These are phyloP conservation scores for Pulveroboletus ravenelii DNA, from an alignment of 768 basidiomycete species.

Conservation along the genomic window DNA sequence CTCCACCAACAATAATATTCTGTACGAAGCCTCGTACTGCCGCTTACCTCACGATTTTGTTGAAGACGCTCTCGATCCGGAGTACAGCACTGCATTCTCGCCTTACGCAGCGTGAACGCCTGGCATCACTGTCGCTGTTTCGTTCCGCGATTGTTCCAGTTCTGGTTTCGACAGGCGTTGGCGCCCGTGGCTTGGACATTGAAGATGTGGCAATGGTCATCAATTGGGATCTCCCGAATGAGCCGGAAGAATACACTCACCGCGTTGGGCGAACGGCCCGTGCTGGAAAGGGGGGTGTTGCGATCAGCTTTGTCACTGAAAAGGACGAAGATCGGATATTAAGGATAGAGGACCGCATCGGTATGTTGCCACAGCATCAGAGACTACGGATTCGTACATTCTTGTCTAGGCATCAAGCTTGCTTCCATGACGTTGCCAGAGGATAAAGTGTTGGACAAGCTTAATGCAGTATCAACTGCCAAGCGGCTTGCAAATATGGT, in stretches of 20 bases:
- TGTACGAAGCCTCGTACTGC: slow-evolving; percentile 80
- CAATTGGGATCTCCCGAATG: slow-evolving; percentile 93
- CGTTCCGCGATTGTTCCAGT: slow-evolving; percentile 84
- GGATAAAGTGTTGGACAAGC: slow-evolving; percentile 70
- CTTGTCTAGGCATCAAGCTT: slow-evolving; percentile 60
- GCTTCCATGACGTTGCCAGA: slow-evolving; percentile 75
- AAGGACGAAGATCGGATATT: slow-evolving; percentile 81
- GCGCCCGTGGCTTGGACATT: slow-evolving; percentile 91
- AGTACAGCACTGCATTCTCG: slow-evolving; percentile 90
- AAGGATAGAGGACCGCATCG: slow-evolving; percentile 80
- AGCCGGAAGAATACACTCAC: slow-evolving; percentile 93
- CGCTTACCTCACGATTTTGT: slow-evolving; percentile 78
- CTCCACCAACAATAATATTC: slow-evolving; percentile 97
- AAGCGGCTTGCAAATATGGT: slow-evolving; percentile 95
- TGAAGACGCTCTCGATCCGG: slow-evolving; percentile 76
- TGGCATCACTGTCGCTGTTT: slow-evolving; percentile 82
- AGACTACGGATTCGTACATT: background rate
- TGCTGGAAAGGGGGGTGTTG: slow-evolving; percentile 83
- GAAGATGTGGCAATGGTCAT: slow-evolving; percentile 94
- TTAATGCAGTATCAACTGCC: slow-evolving; percentile 89
- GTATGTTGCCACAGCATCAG: slow-evolving; percentile 41
- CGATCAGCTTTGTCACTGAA: slow-evolving; percentile 94
- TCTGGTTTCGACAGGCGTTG: slow-evolving; percentile 92
- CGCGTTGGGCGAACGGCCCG: slow-evolving; percentile 92
- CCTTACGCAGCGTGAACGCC: slow-evolving; percentile 85